These are phyloP conservation scores for Collariella sp. DNA, from an alignment of 495 filamentous ascomycete species.

Conservation along the genomic window DNA sequence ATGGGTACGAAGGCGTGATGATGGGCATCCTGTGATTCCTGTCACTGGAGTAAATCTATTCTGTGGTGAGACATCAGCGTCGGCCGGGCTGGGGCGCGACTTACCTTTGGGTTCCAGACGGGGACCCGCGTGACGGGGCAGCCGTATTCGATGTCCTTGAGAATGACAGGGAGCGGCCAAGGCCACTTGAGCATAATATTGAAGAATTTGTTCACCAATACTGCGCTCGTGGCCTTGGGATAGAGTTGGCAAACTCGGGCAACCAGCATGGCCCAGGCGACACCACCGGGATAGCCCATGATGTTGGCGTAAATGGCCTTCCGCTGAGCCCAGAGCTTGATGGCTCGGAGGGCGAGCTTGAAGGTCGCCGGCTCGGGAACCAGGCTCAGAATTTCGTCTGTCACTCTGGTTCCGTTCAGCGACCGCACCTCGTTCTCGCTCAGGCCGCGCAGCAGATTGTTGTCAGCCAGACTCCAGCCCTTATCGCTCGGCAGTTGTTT, in stretches of 20 bases:
- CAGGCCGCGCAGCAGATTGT: conserved; percentile 73
- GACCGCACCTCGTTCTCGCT: conserved; percentile 80
- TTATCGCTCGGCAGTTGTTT: conserved; percentile 64
- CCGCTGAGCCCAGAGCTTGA: conserved; percentile 94
- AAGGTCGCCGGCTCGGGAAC: conserved; percentile 88
- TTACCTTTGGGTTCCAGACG: conserved; percentile 90
- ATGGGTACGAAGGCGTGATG: conserved; percentile 92
- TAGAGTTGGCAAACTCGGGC: conserved; percentile 96
- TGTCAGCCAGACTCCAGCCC: conserved; percentile 59
- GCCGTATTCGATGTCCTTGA: conserved; percentile 82
- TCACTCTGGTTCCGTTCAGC: conserved; percentile 87
- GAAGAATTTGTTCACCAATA: conserved; percentile 89
- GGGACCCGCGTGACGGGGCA: conserved; percentile 56
- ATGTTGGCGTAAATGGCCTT: conserved; percentile 92
- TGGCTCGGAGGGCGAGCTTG: conserved; percentile 73
- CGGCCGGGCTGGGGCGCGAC: conserved; percentile 9
- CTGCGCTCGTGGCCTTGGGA: conserved; percentile 77
- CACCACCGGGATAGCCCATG: conserved; percentile 90
- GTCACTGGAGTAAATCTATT: conserved; percentile 70
- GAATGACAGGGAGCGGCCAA: conserved; percentile 84
- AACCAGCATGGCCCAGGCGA: conserved; percentile 96
- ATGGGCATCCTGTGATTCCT: conserved; percentile 88
- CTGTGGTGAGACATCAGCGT: conserved; percentile 29
- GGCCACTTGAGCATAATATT: conserved; percentile 81
- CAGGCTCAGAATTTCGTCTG: conserved; percentile 77